Conservation (phyloP, 495 filamentous ascomycete genomes). For the Daldinia vernicosa region DNA sequence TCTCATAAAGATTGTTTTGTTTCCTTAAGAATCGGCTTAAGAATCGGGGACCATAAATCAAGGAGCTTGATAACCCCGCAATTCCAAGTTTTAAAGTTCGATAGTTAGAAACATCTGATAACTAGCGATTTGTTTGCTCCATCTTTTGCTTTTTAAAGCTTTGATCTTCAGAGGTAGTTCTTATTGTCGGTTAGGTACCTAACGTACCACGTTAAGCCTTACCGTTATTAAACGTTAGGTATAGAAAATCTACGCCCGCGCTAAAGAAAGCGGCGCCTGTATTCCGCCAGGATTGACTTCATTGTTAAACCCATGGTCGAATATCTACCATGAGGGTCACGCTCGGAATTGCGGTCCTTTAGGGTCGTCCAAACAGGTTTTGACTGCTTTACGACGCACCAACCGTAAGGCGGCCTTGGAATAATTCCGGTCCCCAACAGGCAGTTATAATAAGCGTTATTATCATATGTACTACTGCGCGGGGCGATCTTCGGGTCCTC, state of each 20-base stretch:
- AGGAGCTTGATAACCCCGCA: slow-evolving; percentile 24
- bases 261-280: neutral
- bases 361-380: neutral
- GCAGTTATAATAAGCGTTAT: slow-evolving; percentile 33
- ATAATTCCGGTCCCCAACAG: slow-evolving; percentile 4
- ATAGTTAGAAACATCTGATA: slow-evolving; percentile 12
- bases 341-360: neutral
- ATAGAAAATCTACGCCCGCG: neutral
- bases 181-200: neutral
- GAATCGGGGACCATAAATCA: slow-evolving; percentile 11
- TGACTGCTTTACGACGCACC: neutral
- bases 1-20: slow-evolving; percentile 30
- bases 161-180: neutral
- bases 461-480: slow-evolving; percentile 32
- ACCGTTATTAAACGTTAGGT: slow-evolving; percentile 13
- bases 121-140: neutral
- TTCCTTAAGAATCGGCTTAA: too few species aligned
- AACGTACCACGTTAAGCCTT: slow-evolving; percentile 19
- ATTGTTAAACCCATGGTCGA: neutral
- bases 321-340: neutral
- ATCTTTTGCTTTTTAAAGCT: neutral
- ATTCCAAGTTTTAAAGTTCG: slow-evolving; percentile 19
- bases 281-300: neutral
- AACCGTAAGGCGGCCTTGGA: neutral
- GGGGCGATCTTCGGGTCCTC: slow-evolving; percentile 33